phyloP scores from a whole-genome alignment of 495 filamentous ascomycete genomes.

The Pseudotulostoma volvatum region DNA sequence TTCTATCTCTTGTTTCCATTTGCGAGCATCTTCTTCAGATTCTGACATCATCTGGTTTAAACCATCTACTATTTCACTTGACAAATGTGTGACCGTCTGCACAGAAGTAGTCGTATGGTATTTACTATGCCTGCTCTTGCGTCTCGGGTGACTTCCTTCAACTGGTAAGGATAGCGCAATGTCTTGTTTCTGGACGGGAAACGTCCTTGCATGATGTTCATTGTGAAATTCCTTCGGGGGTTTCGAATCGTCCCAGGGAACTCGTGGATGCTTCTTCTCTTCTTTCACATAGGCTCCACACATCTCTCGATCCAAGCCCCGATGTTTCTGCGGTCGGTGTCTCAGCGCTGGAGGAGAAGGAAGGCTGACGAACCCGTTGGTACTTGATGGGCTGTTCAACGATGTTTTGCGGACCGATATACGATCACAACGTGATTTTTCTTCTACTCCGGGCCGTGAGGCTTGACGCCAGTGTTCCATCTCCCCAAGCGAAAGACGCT shows the following conservation, averaged over 20 bases:
- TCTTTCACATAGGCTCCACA: slow-evolving; percentile 11
- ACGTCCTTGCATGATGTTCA: not conserved
- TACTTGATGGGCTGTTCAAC: slow-evolving; percentile 12
- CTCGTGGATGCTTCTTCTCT: slow-evolving; percentile 22
- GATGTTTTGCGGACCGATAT: slow-evolving; percentile 18
- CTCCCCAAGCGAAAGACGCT: slow-evolving; percentile 25
- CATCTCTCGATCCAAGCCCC: slow-evolving; percentile 17
- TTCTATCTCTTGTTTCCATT: slow-evolving; percentile 25
- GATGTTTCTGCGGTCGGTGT: slow-evolving; percentile 28
- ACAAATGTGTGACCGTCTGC: slow-evolving; percentile 29
- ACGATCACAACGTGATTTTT: slow-evolving; percentile 17
- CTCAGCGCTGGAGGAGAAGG: slow-evolving; percentile 29
- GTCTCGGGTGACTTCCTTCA: not conserved
- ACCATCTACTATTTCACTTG: slow-evolving; percentile 24
- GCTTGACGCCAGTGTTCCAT: slow-evolving; percentile 22
- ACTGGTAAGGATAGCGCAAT: not conserved
- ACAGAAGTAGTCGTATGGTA: slow-evolving; percentile 10
- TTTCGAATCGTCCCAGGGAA: slow-evolving; percentile 32
- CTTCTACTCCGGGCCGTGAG: slow-evolving; percentile 18
- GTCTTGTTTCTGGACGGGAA: not conserved
- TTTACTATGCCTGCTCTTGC: slow-evolving; percentile 2
- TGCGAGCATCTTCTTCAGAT: slow-evolving; percentile 22
- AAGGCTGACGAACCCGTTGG: slow-evolving; percentile 16
- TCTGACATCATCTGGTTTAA: slow-evolving; percentile 20
- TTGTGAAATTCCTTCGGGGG: slow-evolving; percentile 15